phyloP scores from a whole-genome alignment of 352 stramenopile species.

The Globisporangium spinosum region DNA sequence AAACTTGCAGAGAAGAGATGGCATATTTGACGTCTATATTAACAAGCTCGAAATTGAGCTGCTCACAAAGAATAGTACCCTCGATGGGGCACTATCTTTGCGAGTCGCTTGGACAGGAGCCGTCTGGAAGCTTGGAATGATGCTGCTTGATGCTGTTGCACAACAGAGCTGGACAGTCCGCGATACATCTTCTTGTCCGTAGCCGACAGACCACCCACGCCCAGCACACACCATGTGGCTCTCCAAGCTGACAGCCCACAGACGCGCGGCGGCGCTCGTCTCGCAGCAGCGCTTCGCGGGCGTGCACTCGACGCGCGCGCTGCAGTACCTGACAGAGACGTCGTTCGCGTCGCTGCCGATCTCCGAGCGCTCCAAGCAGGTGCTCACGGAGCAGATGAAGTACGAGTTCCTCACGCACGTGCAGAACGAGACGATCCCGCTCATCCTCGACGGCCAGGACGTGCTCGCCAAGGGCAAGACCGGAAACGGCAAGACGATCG shows the following conservation, averaged over 20 bases:
- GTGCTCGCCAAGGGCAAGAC: constrained; percentile 92
- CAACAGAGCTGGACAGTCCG: constrained; percentile 2
- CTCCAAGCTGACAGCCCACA: constrained; percentile 13
- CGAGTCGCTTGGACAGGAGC: neutral
- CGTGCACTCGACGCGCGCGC: constrained; percentile 14
- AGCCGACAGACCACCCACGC: neutral
- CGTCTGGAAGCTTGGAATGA: neutral
- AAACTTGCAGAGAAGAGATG: neutral
- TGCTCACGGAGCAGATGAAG: constrained; percentile 78
- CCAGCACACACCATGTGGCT: constrained; percentile 7
- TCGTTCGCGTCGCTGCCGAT: constrained; percentile 54
- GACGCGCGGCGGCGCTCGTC: constrained; percentile 7
- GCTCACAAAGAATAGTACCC: neutral
- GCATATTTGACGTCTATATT: neutral
- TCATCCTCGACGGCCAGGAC: constrained; percentile 77
- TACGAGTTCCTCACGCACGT: constrained; percentile 90
- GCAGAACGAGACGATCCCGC: constrained; percentile 83
- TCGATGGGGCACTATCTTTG: neutral
- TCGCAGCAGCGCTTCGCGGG: constrained; percentile 12
- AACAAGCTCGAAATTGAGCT: neutral
- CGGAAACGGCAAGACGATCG: constrained; percentile 89
- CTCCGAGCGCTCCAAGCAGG: constrained; percentile 51
- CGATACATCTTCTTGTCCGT: constrained; percentile 1
- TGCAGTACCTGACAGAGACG: constrained; percentile 42
- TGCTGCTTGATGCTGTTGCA: neutral